A percentile compares a stretch with the other conserved stretches of the same genome.
phyloP scores from a whole-genome alignment of 257 asterid species.

The Rubia yunnanensis region DNA sequence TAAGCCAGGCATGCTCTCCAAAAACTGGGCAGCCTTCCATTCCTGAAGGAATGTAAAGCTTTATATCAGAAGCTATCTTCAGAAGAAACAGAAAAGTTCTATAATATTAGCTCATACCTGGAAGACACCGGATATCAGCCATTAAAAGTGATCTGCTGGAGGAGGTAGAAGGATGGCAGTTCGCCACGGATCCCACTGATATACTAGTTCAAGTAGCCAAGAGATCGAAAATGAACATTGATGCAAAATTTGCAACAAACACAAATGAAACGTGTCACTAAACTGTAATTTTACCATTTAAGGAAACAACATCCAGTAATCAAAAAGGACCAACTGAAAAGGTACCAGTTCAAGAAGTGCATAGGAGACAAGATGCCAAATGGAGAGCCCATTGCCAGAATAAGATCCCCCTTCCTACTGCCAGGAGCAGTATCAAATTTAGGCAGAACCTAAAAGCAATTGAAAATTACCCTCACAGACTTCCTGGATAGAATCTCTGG shows the following conservation, averaged over 20 bases:
- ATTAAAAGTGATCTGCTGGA: slow-evolving; percentile 52
- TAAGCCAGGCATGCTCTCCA: slow-evolving; percentile 57
- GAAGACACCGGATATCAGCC: slow-evolving; percentile 98
- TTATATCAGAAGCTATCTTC: slow-evolving; percentile 22
- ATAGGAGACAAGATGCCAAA: slow-evolving; percentile 94
- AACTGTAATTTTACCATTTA: not conserved
- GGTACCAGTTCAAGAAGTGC: slow-evolving; percentile 90
- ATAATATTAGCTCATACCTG: slow-evolving; percentile 56
- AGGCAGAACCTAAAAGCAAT: slow-evolving; percentile 39
- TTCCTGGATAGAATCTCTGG: not conserved
- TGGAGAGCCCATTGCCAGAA: slow-evolving; percentile 98
- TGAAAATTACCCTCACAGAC: slow-evolving; percentile 4
- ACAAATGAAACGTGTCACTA: not conserved
- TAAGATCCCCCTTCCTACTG: slow-evolving; percentile 61
- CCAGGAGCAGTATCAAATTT: slow-evolving; percentile 45
- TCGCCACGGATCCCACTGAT: slow-evolving; percentile 85
- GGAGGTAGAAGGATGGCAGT: slow-evolving; percentile 69
- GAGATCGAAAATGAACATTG: slow-evolving; percentile 7
- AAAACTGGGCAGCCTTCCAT: slow-evolving; percentile 99
- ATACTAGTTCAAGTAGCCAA: slow-evolving; percentile 43
- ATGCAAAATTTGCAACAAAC: slow-evolving; percentile 8
- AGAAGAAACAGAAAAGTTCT: slow-evolving; percentile 17
- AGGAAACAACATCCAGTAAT: slow-evolving; percentile 8
- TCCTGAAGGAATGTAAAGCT: slow-evolving; percentile 46
- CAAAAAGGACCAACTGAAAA: slow-evolving; percentile 11